Base-by-base conservation (phyloP, 768 basidiomycete genomes). In the Xerocomellus chrysenteron region DNA sequence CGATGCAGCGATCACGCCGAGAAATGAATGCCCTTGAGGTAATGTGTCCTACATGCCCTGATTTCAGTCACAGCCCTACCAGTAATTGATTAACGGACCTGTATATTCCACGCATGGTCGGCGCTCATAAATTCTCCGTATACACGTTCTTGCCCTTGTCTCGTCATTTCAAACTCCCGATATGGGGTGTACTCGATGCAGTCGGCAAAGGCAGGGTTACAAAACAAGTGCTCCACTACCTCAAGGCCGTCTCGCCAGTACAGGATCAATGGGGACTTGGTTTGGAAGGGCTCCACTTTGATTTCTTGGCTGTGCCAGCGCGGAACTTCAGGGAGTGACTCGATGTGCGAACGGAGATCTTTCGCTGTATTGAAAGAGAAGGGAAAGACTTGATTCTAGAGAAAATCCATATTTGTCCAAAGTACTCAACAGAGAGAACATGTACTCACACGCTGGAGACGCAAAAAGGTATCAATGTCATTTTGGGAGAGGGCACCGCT, bases 161-260 rank as follows among this genome's bases (percentile, higher is more conserved):
- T 4, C 2, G 26, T 49, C 8, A 17, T 16, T 26, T 62, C 61
- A 35, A 37, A 59, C 3, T 59, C 55, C 5, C 16, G 19, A 47
- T 60, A 62, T 8, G 61, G 45, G 2, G 14, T 7, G 11, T 35
- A 35, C 4, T 62, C 52, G 39, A 60, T 62, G 39, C 21, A 49
- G 0, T 32, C 28, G 6, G 49, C 53, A 16, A 72, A 57, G 0
- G 65, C 32, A 0, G 66, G 74, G 51, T 65, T 67, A 2, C 59
- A 39, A 9, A 71, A 62, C 6, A 75, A 61, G 5, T 59, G 53
- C 33, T 69, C 30, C 6, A 72, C 17, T 5, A 66, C 68, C 46
- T 73, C 59, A 0, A 75, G 46, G 1, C 62, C 54, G 50, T 75
- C 64, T 1, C 65, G 21, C 59, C 56, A 61, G 30, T 58, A 61